Base-by-base conservation (phyloP, 2,329 filamentous ascomycete genomes). In the Scedosporium minutisporum region DNA sequence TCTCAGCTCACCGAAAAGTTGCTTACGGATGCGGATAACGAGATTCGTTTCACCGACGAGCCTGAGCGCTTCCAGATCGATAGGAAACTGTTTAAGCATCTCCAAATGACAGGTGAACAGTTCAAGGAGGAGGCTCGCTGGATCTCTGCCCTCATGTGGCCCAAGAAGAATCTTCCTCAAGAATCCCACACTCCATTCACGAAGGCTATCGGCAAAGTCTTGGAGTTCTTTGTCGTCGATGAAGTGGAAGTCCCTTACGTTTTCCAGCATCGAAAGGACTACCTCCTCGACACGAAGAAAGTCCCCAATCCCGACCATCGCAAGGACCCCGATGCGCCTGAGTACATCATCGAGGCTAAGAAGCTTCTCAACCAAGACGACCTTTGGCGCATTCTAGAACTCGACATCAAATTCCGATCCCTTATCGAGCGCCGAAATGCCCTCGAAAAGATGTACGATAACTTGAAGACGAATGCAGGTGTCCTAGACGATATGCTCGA, bases 191-290 rank as follows among this genome's bases (percentile, higher is more conserved):
- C 85, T 41, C 91, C 92, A 0, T 97, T 99, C 74, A 87, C 90
- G 70, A 90, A 90, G 69, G 90, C 93, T 4, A 88, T 99, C 62
- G 87, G 87, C 68, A 96, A 96, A 74, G 93, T 97, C 10, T 82
- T 99, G 46, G 91, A 97, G 69, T 97, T 97, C 72, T 91, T 99
- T 75, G 91, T 96, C 60, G 86, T 93, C 3, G 93, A 97, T 66
- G 91, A 96, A 68, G 91, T 93, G 68, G 95, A 99, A 74, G 92
- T 97, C 1, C 93, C 95, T 0, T 99, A 96, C 73, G 95, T 99
- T 68, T 97, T 97, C 74, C 93, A 97, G 73, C 95, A 99, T 71
- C 91, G 95, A 65, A 96, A 97, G 75, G 95, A 99, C 73, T 99
- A 97, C 71, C 83, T 99, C 53, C 96, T 99, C 63, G 91, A 97